These are phyloP conservation scores for Geum urbanum DNA, from an alignment of 306 rosid genomes.

Conservation along the genomic window DNA sequence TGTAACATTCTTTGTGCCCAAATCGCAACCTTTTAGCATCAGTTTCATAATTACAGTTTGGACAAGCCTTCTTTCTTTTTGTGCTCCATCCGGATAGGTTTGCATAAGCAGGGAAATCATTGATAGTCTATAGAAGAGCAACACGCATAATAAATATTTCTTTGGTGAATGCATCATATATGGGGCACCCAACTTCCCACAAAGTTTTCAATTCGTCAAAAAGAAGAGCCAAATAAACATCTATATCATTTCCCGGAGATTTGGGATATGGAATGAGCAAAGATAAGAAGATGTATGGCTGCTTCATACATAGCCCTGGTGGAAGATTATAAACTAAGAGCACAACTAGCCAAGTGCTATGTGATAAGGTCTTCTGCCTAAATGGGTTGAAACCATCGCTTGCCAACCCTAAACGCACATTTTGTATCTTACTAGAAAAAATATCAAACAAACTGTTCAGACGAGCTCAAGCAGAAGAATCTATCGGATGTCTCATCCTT, in stretches of 20 bases:
- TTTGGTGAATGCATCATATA: no score
- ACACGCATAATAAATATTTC: no score
- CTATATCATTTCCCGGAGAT: constrained; percentile 8
- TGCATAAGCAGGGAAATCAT: no score
- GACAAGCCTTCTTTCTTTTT: no score
- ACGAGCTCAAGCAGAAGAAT: neutral
- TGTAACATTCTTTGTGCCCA: no score
- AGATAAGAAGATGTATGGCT: neutral
- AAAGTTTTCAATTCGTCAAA: neutral
- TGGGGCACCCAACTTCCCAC: no score
- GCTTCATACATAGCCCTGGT: constrained; percentile 21
- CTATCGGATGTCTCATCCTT: neutral
- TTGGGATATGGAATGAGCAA: constrained; percentile 8
- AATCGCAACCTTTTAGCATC: no score
- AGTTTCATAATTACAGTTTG: no score
- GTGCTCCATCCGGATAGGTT: no score
- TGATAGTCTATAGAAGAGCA: no score
- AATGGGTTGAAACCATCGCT: neutral
- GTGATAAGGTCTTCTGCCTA: neutral
- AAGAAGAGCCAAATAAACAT: neutral
- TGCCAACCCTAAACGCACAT: neutral
- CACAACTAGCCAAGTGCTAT: constrained; percentile 1
- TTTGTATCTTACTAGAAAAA: neutral
- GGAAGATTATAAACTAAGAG: neutral
- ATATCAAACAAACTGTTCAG: neutral